These are phyloP conservation scores for Dianthus caryophyllus DNA, from an alignment of 148 eudicot genomes.

Conservation along the genomic window DNA sequence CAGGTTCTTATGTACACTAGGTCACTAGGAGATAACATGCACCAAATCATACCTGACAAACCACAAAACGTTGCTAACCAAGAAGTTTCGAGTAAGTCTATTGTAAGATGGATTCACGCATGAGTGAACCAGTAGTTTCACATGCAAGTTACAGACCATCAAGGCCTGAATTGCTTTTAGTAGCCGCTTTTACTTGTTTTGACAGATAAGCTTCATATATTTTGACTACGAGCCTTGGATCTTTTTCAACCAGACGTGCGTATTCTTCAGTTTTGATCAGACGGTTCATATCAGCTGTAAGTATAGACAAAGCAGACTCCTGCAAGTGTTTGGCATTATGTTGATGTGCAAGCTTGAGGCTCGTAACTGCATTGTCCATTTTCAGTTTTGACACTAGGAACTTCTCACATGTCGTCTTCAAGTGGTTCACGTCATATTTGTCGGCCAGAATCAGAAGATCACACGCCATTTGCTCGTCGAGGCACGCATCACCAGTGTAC, in stretches of 20 bases:
- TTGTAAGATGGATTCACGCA: too few species aligned
- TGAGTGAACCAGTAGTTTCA: too few species aligned
- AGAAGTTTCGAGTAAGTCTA: too few species aligned
- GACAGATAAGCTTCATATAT: slow-evolving; percentile 75
- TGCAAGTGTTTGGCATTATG: slow-evolving; percentile 60
- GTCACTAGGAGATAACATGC: too few species aligned
- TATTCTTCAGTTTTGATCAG: slow-evolving; percentile 62
- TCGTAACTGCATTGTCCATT: slow-evolving; percentile 64
- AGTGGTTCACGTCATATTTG: slow-evolving; percentile 77
- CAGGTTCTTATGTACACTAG: neutral
- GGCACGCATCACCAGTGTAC: slow-evolving; percentile 78
- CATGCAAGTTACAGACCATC: neutral
- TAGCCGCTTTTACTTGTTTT: slow-evolving; percentile 73
- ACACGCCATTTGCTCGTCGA: slow-evolving; percentile 74
- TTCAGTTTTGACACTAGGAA: slow-evolving; percentile 65
- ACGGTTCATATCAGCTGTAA: slow-evolving; percentile 70
- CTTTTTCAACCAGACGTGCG: slow-evolving; percentile 68
- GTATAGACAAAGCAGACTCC: slow-evolving; percentile 57
- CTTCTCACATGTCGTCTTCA: slow-evolving; percentile 75
- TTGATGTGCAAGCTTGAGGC: slow-evolving; percentile 71
- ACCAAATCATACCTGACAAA: neutral
- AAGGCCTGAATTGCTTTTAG: slow-evolving; percentile 33
- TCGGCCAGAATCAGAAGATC: slow-evolving; percentile 76
- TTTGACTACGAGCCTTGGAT: slow-evolving; percentile 70
- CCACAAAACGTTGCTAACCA: neutral